Evolutionary conservation across 176 grass and related monocot genomes (phyloP), one percentile per base, ranked within the genome.

Genomic region (Aegilops longissima): DNA sequence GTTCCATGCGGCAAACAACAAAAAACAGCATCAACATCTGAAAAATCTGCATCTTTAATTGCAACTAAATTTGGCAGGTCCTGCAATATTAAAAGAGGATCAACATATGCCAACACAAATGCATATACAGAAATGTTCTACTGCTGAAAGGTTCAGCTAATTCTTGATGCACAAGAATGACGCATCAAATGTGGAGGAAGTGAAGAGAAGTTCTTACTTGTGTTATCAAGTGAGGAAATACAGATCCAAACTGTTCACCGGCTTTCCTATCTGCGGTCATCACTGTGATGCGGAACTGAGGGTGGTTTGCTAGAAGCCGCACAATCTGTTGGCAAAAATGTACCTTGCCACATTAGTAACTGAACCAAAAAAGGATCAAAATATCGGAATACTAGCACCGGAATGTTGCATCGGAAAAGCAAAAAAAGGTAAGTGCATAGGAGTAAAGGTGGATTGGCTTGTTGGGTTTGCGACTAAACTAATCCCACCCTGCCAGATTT

Each of bases 1-100:
- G 93, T 98, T 25, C 94, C 97, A 87, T 98, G 97, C 82, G 97
- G 97, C 87, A 98, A 94, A 89, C 97, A 98, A 94, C 97, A 98
- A 93, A 98, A 98, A 70, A 96, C 94, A 77, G 94, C 97, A 96
- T 96, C 97, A 82, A 98, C 73, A 8, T 93, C 68, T 59, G 97
- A 93, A 93, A 98, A 98, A 80, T 98, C 85, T 30, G 90, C 90
- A 75, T 98, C 97, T 90, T 98, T 96, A 78, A 98, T 78, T 51
- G 94, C 94, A 88, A 98, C 92, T 83, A 98, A 84, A 86, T 86
- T 84, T 52, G 94, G 96, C 76, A 96, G 85, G 58, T 98, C 92
- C 96, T 98, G 80, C 23, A 39, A 85, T 78, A 81, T 90, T 8
- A 84, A 80, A 85, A 81, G 52, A 80, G 54, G 58, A 78, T 71